phyloP scores from a whole-genome alignment of 495 filamentous ascomycete species.

The Glarea lozoyensis region DNA sequence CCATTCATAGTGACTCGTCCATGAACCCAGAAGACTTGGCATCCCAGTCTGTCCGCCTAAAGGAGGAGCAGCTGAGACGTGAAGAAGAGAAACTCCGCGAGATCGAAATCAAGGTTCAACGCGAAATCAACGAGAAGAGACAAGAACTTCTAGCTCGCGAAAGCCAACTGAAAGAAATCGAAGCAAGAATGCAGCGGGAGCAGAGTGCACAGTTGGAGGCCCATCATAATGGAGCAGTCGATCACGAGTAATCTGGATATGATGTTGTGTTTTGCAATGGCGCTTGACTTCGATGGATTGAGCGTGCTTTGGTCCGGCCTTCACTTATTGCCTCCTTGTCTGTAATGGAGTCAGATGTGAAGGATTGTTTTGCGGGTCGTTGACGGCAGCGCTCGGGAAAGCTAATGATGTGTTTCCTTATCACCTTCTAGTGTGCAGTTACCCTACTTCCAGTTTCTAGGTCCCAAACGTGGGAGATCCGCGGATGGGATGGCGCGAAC shows the following conservation, averaged over 20 bases:
- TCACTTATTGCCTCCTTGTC: too few species aligned
- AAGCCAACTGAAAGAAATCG: slow-evolving; percentile 93
- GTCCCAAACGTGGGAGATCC: slow-evolving; percentile 7
- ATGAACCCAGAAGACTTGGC: slow-evolving; percentile 98
- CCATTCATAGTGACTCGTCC: slow-evolving; percentile 53
- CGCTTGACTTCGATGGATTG: too few species aligned
- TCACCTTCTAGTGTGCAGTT: slow-evolving; percentile 22
- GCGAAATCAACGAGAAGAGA: slow-evolving; percentile 99
- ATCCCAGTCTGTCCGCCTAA: slow-evolving; percentile 91
- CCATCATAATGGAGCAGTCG: slow-evolving; percentile 33
- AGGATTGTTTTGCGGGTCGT: slow-evolving; percentile 24
- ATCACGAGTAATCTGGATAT: slow-evolving; percentile 12
- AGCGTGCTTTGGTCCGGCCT: too few species aligned
- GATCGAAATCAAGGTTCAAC: slow-evolving; percentile 98
- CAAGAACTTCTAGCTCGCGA: slow-evolving; percentile 96
- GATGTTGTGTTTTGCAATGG: too few species aligned
- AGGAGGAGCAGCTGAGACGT: slow-evolving; percentile 97
- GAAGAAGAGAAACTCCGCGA: slow-evolving; percentile 99
- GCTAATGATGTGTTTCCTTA: slow-evolving; percentile 23
- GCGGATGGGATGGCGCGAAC: slow-evolving; percentile 2
- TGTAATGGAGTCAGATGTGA: slow-evolving; percentile 15
- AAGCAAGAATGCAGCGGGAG: slow-evolving; percentile 52
- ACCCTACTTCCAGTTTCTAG: slow-evolving; percentile 16
- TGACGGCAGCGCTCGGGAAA: slow-evolving; percentile 24
- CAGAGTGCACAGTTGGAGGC: slow-evolving; percentile 32